phyloP scores from a whole-genome alignment of 2,329 filamentous ascomycete species.

The Sclerotinia glacialis region DNA sequence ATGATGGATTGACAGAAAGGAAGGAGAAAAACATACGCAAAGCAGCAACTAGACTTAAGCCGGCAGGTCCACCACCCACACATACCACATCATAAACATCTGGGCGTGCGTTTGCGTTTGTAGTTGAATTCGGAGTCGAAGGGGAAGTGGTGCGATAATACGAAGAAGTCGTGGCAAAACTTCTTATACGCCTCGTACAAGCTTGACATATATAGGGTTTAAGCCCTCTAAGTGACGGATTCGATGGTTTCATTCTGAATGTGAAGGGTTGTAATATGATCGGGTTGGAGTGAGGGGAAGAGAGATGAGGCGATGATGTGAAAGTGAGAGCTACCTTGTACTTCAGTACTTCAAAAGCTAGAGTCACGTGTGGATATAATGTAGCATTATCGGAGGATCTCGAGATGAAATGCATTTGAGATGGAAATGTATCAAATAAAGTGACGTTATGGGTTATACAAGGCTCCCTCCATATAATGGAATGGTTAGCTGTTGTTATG shows the following conservation, averaged over 20 bases:
- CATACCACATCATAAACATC: conserved; percentile 41
- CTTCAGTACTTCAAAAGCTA: conserved; percentile 4
- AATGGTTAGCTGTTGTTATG: neutral
- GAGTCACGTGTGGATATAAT: conserved; percentile 18
- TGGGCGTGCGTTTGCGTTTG: conserved; percentile 11
- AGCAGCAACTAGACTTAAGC: conserved; percentile 76
- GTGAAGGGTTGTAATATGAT: neutral
- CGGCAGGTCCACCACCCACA: conserved; percentile 49
- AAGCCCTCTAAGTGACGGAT: neutral
- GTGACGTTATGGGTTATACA: neutral
- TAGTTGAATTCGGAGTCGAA: neutral
- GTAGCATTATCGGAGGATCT: neutral
- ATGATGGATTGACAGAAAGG: neutral
- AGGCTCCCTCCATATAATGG: neutral
- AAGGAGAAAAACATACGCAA: conserved; percentile 55
- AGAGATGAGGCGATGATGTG: neutral
- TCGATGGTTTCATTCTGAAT: conserved; percentile 6
- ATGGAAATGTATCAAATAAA: neutral
- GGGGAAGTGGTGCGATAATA: conserved; percentile 1
- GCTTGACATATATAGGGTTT: conserved; percentile 16
- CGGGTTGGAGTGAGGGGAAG: neutral
- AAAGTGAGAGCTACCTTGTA: conserved; percentile 13
- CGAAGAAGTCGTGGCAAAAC: conserved; percentile 14
- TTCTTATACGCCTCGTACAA: conserved; percentile 13
- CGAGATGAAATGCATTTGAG: neutral